Base-by-base conservation (phyloP, 2,329 filamentous ascomycete species). In the Apiospora marii region DNA sequence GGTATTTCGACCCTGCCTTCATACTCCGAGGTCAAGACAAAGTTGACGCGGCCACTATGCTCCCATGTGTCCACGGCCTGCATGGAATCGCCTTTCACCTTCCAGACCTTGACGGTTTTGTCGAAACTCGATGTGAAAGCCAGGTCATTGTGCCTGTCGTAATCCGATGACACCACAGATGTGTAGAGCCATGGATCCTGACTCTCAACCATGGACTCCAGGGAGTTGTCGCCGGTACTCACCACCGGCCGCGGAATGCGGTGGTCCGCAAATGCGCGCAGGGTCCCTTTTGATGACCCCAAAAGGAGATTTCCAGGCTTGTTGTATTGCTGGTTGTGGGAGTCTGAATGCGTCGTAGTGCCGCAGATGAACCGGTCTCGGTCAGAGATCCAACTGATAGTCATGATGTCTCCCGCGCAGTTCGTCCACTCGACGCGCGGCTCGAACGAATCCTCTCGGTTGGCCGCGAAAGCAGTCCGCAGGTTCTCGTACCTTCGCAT, bases 301-400 rank as follows among this genome's bases (percentile, higher is more conserved):
- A 92, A 80, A 0, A 90, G 81, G 13, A 92, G 79, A 75, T 92
- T 92, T 0, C 90, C 90, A 0, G 88, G 86, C 75, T 89, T 91
- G 75, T 92, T 92, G 77, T 92, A 92, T 74, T 92, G 90, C 76
- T 91, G 89, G 72, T 92, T 92, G 58, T 90, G 88, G 0, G 84
- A 81, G 75, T 92, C 90, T 0, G 89, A 91, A 79, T 92, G 90
- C 0, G 88, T 87, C 0, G 89, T 90, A 0, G 90, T 89, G 46
- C 90, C 90, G 74, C 89, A 91, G n/a, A 92, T 77, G 70, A 92
- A 89, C 22, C 82, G 82, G n/a, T 84, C 78, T 41, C 58, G 41
- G 27, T 87, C 77, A 0, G 87, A 87, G 0, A 88, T 82, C 90
- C 90, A 92, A 24, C 84, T 84, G 68, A 91, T 83, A 2, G 89